phyloP scores from a whole-genome alignment of 768 basidiomycete species.

The Agaricus blazei region DNA sequence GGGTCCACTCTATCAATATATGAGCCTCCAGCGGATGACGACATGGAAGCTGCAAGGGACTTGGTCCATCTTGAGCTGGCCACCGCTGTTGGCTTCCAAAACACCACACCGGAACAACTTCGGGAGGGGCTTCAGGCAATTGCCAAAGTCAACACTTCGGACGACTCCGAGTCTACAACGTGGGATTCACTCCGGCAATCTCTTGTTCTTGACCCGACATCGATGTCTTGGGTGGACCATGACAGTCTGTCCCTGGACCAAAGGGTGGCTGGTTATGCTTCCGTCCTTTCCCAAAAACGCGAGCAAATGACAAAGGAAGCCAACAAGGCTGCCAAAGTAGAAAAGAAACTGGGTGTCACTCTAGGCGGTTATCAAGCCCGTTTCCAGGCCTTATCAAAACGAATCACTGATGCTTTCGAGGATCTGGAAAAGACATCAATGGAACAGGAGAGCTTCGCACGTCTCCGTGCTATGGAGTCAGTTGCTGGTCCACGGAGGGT shows the following conservation, averaged over 20 bases:
- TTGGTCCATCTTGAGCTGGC: slow-evolving; percentile 82
- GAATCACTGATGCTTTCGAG: slow-evolving; percentile 61
- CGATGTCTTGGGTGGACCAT: slow-evolving; percentile 65
- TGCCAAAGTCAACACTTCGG: slow-evolving; percentile 53
- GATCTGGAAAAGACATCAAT: slow-evolving; percentile 62
- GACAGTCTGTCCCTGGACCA: slow-evolving; percentile 49
- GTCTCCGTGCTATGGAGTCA: slow-evolving; percentile 66
- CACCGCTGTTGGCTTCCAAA: slow-evolving; percentile 74
- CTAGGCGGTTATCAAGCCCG: slow-evolving; percentile 92
- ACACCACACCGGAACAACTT: slow-evolving; percentile 74
- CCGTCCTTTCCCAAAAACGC: slow-evolving; percentile 56
- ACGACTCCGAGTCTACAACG: slow-evolving; percentile 43
- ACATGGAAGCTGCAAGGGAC: slow-evolving; percentile 61
- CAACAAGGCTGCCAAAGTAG: slow-evolving; percentile 72
- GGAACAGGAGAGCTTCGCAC: slow-evolving; percentile 77
- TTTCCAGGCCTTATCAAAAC: slow-evolving; percentile 57
- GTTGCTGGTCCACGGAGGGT: slow-evolving; percentile 75
- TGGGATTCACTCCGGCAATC: slow-evolving; percentile 67
- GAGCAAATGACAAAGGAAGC: slow-evolving; percentile 78
- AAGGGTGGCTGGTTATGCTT: slow-evolving; percentile 58
- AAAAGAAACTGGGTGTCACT: slow-evolving; percentile 84
- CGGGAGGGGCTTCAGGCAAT: slow-evolving; percentile 69
- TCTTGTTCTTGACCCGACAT: slow-evolving; percentile 57
- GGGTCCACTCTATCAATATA: slow-evolving; percentile 70
- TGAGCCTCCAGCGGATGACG: slow-evolving; percentile 71